Conservation (phyloP, 805 yeast species). For the Kazachstania viticola region DNA sequence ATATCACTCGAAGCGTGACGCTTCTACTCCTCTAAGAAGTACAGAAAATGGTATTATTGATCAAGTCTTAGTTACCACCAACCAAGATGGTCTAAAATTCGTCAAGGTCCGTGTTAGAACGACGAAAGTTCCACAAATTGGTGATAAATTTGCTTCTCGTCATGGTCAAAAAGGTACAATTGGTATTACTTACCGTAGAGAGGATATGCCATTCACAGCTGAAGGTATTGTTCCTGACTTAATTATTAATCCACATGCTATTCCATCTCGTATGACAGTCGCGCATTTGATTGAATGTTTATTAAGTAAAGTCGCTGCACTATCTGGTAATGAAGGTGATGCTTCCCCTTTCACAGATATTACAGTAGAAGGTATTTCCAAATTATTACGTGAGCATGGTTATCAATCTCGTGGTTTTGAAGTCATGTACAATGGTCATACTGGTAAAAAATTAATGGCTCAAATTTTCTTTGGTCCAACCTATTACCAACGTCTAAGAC, state of each 20-base stretch:
- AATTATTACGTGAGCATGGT: slow-evolving; percentile 85
- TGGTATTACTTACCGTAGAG: slow-evolving; percentile 97
- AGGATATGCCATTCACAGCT: slow-evolving; percentile 95
- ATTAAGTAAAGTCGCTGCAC: slow-evolving; percentile 85
- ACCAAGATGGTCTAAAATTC: slow-evolving; percentile 95
- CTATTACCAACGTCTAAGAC: slow-evolving; percentile 95
- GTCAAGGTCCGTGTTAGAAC: slow-evolving; percentile 99
- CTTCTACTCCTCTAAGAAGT: slow-evolving; percentile 91
- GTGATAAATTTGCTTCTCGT: slow-evolving; percentile 98
- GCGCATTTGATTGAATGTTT: slow-evolving; percentile 98
- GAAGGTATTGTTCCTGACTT: slow-evolving; percentile 97
- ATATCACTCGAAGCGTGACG: slow-evolving; percentile 96
- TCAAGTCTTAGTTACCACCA: slow-evolving; percentile 91
- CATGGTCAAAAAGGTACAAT: slow-evolving; percentile 99
- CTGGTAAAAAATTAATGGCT: slow-evolving; percentile 95
- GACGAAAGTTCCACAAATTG: slow-evolving; percentile 96
- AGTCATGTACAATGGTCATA: slow-evolving; percentile 97
- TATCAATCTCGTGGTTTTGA: slow-evolving; percentile 98
- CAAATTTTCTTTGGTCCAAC: slow-evolving; percentile 99
- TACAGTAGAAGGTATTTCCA: slow-evolving; percentile 94
- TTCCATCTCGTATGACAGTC: slow-evolving; percentile 99
- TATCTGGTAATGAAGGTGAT: slow-evolving; percentile 96
- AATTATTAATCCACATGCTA: slow-evolving; percentile 97
- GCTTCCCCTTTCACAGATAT: slow-evolving; percentile 98
- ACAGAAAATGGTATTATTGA: slow-evolving; percentile 98